Evolutionary conservation across 2,329 filamentous ascomycete genomes (phyloP).

Genomic region (Penicillium decumbens): DNA sequence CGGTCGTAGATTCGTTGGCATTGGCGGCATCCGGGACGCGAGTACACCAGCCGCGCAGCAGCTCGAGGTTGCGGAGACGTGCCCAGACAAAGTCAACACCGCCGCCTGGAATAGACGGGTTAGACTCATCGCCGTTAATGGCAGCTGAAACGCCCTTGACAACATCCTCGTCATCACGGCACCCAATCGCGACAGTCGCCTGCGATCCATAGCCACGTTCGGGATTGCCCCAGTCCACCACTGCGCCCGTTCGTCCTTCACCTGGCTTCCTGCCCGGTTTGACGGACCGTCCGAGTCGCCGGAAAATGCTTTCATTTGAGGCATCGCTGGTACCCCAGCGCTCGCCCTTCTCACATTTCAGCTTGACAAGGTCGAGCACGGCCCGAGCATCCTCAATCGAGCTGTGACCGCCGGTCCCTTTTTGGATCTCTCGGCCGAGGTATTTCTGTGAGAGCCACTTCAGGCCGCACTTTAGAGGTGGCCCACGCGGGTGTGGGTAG

Average conservation of each 20-base stretch:
- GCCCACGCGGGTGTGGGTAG: slow-evolving; percentile 84
- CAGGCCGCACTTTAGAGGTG: slow-evolving; percentile 82
- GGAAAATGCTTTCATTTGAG: slow-evolving; percentile 83
- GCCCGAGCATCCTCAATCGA: slow-evolving; percentile 88
- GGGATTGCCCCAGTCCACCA: slow-evolving; percentile 87
- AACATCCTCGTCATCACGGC: slow-evolving; percentile 54
- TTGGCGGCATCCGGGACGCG: slow-evolving; percentile 46
- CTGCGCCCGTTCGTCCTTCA: slow-evolving; percentile 46
- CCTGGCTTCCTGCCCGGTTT: slow-evolving; percentile 35
- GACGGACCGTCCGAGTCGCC: slow-evolving; percentile 62
- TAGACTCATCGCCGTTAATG: slow-evolving; percentile 46
- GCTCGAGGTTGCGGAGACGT: slow-evolving; percentile 58
- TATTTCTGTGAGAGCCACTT: slow-evolving; percentile 88
- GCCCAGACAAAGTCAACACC: slow-evolving; percentile 62
- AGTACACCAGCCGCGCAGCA: slow-evolving; percentile 57
- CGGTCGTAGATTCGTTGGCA: slow-evolving; percentile 33
- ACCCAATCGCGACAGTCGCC: slow-evolving; percentile 54
- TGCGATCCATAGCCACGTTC: slow-evolving; percentile 56
- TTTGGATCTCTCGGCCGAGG: slow-evolving; percentile 81
- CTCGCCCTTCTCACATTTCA: slow-evolving; percentile 91
- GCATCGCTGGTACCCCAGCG: slow-evolving; percentile 76
- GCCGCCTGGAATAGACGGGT: slow-evolving; percentile 43
- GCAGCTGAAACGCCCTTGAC: slow-evolving; percentile 53
- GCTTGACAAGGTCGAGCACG: slow-evolving; percentile 86
- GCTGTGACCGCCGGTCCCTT: slow-evolving; percentile 74